phyloP scores from a whole-genome alignment of 805 yeast genomes.

The Pichia paraexigua region DNA sequence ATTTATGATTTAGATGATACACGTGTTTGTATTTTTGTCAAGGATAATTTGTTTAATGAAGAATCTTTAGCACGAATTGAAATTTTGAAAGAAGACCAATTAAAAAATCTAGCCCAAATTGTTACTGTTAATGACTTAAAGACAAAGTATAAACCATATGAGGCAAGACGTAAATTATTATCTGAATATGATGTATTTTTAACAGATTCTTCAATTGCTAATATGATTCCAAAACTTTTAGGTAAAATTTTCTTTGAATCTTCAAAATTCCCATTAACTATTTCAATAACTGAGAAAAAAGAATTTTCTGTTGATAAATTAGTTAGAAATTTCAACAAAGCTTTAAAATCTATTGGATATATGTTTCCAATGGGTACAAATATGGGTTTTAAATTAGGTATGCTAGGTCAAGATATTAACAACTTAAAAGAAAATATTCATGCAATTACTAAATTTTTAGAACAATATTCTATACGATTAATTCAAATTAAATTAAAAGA shows the following conservation, averaged over 20 bases:
- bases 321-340: conserved; percentile 49
- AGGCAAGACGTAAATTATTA: conserved; percentile 71
- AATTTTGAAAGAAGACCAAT: conserved; percentile 26
- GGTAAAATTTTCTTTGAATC: conserved; percentile 69
- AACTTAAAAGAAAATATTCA: conserved; percentile 54
- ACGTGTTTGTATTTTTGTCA: conserved; percentile 57
- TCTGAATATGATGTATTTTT: conserved; percentile 67
- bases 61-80: conserved; percentile 40
- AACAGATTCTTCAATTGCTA: conserved; percentile 75
- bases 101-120: conserved; percentile 44
- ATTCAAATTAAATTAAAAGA: conserved; percentile 55
- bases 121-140: conserved; percentile 69
- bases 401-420: conserved; percentile 35
- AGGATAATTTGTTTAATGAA: conserved; percentile 48
- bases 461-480: conserved; percentile 39
- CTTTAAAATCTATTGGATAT: conserved; percentile 50
- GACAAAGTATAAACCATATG: conserved; percentile 81
- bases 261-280: conserved; percentile 60
- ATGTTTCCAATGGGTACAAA: conserved; percentile 69
- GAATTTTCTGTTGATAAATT: conserved; percentile 40
- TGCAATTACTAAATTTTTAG: conserved; percentile 43
- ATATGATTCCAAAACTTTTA: conserved; percentile 72
- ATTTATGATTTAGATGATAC: conserved; percentile 32
- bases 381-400: conserved; percentile 60
- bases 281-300: conserved; percentile 31